Base-by-base conservation (phyloP, 148 eudicot species). In the Beta vulgaris region DNA sequence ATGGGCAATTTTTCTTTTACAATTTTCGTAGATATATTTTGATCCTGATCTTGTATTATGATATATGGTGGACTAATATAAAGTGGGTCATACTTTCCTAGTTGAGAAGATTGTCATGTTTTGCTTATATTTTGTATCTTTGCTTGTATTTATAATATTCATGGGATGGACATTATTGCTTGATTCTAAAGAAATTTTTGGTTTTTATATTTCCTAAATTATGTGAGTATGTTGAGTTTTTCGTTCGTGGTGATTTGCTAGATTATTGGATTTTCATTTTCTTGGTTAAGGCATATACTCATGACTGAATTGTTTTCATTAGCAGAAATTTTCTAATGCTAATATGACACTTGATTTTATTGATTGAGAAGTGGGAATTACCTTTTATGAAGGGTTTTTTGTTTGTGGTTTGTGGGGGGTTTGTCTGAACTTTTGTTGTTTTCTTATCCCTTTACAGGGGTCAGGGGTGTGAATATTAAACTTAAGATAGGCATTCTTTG, bases 1-100 rank as follows among this genome's bases (percentile, higher is more conserved):
- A 15, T 15, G 0, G 4, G n/a, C n/a, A n/a, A n/a, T n/a, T n/a
- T n/a, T n/a, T n/a, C n/a, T n/a, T n/a, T n/a, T n/a, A n/a, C n/a
- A n/a, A n/a, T n/a, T n/a, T n/a, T n/a, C n/a, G n/a, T n/a, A n/a
- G 1, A 1, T 1, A 16, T 25, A 29, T 32, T 74, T 11, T 36
- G 35, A 28, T 39, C 8, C 37, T 72, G 42, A 42, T 65, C 1
- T 23, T 63, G n/a, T n/a, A n/a, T 42, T 39, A 37, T 40, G 16
- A 25, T 43, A n/a, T 68, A 32, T 66, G 39, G 44, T 67, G 53
- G 25, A 10, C 10, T 64, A 11, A n/a, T 78, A 0, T 43, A 10
- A 78, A 57, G 59, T 73, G 78, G 78, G 61, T 73, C 13, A 11
- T 72, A 14, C 36, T 35, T 35, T 48, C 2, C 25, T 74, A 34